These are phyloP conservation scores for Clitopilus passeckerianus DNA, from an alignment of 768 basidiomycete species.

Conservation along the genomic window DNA sequence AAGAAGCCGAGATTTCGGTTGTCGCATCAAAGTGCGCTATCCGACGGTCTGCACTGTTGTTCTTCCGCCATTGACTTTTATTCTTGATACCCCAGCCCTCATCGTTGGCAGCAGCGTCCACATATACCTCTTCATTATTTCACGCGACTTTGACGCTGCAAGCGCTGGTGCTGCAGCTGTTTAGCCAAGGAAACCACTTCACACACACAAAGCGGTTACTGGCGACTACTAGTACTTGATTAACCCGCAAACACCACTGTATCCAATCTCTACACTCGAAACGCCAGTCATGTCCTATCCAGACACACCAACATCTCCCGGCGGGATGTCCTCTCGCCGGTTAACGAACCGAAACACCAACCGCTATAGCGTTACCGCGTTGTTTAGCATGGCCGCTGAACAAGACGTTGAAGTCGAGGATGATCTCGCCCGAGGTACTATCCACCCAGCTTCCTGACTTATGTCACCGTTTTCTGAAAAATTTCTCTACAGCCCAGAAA, in stretches of 20 bases:
- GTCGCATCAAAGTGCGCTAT: constrained; percentile 11
- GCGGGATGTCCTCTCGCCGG: constrained; percentile 63
- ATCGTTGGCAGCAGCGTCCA: constrained; percentile 11
- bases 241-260: constrained; percentile 11
- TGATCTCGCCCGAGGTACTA: constrained; percentile 87
- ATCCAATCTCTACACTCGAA: constrained; percentile 9
- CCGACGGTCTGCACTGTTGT: constrained; percentile 1
- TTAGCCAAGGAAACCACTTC: constrained; percentile 12
- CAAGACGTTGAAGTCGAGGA: constrained; percentile 98
- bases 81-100: constrained; percentile 32
- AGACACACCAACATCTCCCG: constrained; percentile 59
- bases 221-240: constrained; percentile 10
- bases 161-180: constrained; percentile 42
- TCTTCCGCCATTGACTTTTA: constrained; percentile 14
- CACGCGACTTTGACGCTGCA: constrained; percentile 24
- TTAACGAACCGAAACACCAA: constrained; percentile 93
- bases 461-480: constrained; percentile 1
- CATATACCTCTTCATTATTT: constrained; percentile 18
- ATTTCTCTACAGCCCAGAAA: constrained; percentile 73
- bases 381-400: constrained; percentile 98
- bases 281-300: constrained; percentile 55
- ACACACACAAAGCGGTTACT: constrained; percentile 2
- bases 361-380: constrained; percentile 91
- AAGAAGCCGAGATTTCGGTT: constrained; percentile 16
- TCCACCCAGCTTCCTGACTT: constrained; percentile 2